These are phyloP conservation scores for Epichloe scottii DNA, from an alignment of 2,329 filamentous ascomycete genomes.

Conservation along the genomic window DNA sequence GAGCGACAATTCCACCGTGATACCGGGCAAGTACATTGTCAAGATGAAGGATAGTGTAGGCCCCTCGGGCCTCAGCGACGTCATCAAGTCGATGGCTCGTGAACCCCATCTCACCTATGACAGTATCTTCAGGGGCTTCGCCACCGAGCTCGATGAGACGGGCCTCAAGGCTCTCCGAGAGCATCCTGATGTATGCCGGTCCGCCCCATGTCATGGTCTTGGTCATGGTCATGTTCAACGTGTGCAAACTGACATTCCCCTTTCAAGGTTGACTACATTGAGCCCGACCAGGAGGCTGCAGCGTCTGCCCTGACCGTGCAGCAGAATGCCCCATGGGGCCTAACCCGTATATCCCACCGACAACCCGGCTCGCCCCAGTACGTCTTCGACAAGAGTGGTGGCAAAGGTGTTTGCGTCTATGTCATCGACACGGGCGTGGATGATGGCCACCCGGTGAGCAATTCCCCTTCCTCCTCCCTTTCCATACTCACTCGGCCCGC, in stretches of 20 bases:
- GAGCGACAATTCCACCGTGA: conserved; percentile 4
- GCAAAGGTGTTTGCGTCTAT: conserved; percentile 25
- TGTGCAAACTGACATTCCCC: not conserved
- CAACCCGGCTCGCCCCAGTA: conserved; percentile 13
- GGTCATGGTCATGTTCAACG: not conserved
- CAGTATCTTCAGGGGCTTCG: conserved; percentile 14
- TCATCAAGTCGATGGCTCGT: conserved; percentile 9
- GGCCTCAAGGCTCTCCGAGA: conserved; percentile 11
- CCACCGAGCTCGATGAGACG: conserved; percentile 9
- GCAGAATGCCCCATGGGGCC: conserved; percentile 23
- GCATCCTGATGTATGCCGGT: conserved; percentile 11
- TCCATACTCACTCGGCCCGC: not conserved
- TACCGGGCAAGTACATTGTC: conserved; percentile 18
- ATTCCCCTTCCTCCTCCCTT: too few relatives aligned
- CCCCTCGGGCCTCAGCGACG: conserved; percentile 5
- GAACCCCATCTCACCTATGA: conserved; percentile 14
- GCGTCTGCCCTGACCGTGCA: conserved; percentile 15
- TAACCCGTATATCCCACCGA: conserved; percentile 21
- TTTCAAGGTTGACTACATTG: conserved; percentile 22
- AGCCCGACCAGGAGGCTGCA: conserved; percentile 19
- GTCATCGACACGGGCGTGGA: conserved; percentile 30
- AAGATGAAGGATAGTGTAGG: conserved; percentile 12
- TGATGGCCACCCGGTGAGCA: conserved; percentile 19
- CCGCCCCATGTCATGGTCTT: not conserved
- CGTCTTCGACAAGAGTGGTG: conserved; percentile 22